These are phyloP conservation scores for Termitomyces eurrhizus DNA, from an alignment of 768 basidiomycete genomes.

Conservation along the genomic window DNA sequence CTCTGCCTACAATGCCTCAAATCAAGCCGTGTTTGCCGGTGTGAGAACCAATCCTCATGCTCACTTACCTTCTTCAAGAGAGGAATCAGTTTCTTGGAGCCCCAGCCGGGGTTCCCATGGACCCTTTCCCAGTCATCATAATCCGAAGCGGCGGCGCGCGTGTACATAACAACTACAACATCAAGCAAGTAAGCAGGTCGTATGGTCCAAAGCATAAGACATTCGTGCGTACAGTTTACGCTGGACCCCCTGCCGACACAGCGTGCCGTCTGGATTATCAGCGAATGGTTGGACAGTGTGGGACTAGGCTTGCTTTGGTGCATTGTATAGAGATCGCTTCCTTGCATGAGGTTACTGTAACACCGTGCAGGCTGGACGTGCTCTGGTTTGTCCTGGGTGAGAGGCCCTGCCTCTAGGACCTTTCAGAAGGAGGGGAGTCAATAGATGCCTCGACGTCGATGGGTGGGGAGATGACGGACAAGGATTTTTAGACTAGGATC, in stretches of 20 bases:
- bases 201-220: background rate
- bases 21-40: background rate
- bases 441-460: background rate
- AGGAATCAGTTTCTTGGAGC: constrained; percentile 52
- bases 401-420: constrained; percentile 57
- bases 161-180: constrained; percentile 47
- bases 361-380: constrained; percentile 55
- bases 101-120: constrained; percentile 57
- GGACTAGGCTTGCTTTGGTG: constrained; percentile 42
- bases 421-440: constrained; percentile 7
- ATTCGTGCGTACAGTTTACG: constrained; percentile 46
- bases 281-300: constrained; percentile 36
- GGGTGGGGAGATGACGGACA: constrained; percentile 20
- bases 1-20: constrained; percentile 25
- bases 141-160: constrained; percentile 56
- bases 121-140: constrained; percentile 58
- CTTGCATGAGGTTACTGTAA: constrained; percentile 35
- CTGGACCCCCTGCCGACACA: constrained; percentile 60
- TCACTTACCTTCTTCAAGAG: constrained; percentile 49
- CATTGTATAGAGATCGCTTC: constrained; percentile 38
- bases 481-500: constrained; percentile 54
- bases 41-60: too few species aligned
- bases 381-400: constrained; percentile 38
- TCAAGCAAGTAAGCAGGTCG: background rate
- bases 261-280: constrained; percentile 40